phyloP scores from a whole-genome alignment of 2,329 filamentous ascomycete species.

The Neocucurbitaria cava region DNA sequence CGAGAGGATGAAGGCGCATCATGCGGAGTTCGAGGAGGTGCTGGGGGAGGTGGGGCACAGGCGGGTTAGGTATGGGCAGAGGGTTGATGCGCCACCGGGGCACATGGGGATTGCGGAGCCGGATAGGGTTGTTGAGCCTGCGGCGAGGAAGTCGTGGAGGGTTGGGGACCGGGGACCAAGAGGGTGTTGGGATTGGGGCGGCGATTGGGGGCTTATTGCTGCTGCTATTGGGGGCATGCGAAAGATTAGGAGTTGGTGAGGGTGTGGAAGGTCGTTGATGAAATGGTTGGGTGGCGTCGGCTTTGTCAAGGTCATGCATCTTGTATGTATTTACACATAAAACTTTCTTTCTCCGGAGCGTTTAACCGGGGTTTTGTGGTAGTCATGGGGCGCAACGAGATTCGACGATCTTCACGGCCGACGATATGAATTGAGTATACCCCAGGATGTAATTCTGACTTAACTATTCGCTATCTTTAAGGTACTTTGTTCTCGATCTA shows the following conservation, averaged over 20 bases:
- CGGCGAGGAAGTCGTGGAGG: not conserved
- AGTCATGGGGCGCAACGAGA: too few relatives aligned
- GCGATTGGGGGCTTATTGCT: constrained; percentile 21
- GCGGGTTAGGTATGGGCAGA: constrained; percentile 27
- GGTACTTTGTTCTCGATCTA: too few relatives aligned
- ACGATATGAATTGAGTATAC: not conserved
- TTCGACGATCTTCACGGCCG: too few relatives aligned
- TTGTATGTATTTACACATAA: too few relatives aligned
- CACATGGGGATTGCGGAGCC: constrained; percentile 32
- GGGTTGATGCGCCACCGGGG: constrained; percentile 21
- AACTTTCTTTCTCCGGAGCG: too few relatives aligned
- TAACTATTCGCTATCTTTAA: too few relatives aligned
- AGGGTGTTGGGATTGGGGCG: constrained; percentile 13
- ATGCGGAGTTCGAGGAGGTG: constrained; percentile 31
- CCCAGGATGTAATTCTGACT: not conserved
- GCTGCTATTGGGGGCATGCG: constrained; percentile 11
- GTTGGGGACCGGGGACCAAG: constrained; percentile 5
- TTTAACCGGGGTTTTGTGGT: too few relatives aligned
- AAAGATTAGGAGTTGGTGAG: not conserved
- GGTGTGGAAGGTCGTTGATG: not conserved
- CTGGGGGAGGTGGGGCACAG: constrained; percentile 27
- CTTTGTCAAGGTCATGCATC: not conserved
- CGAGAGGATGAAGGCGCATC: constrained; percentile 18
- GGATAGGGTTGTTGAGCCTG: constrained; percentile 14
- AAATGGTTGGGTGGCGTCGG: too few relatives aligned